Conservation (phyloP, 2,329 filamentous ascomycete genomes). For the Bipolaris sorokiniana region DNA sequence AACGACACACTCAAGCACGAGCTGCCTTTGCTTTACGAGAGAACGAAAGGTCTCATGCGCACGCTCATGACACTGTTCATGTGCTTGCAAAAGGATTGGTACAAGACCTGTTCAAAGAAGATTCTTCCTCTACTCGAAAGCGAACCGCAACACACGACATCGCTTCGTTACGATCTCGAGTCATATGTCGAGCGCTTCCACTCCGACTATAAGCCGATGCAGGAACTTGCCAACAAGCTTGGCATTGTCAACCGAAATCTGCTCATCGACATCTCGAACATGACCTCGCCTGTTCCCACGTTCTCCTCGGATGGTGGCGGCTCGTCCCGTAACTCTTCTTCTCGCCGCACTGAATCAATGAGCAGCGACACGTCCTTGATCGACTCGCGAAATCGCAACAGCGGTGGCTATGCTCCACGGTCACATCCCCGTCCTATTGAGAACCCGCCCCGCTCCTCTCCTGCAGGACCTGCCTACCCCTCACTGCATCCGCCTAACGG, state of each 20-base stretch:
- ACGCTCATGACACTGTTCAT: constrained; percentile 84
- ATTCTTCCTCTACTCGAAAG: constrained; percentile 74
- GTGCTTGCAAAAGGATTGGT: constrained; percentile 84
- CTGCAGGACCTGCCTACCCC: constrained; percentile 33
- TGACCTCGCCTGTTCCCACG: constrained; percentile 60
- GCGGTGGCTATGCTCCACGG: constrained; percentile 64
- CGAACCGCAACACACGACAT: constrained; percentile 47
- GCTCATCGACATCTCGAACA: constrained; percentile 65
- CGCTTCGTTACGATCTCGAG: constrained; percentile 68
- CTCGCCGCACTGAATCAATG: constrained; percentile 52
- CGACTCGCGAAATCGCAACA: constrained; percentile 60
- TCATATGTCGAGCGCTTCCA: constrained; percentile 81
- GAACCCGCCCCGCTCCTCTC: constrained; percentile 37
- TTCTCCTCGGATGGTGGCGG: constrained; percentile 49
- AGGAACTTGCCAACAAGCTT: constrained; percentile 72
- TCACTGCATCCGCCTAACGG: constrained; percentile 27
- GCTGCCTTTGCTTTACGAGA: constrained; percentile 78
- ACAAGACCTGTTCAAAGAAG: constrained; percentile 81
- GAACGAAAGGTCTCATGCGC: constrained; percentile 84
- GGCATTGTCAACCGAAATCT: constrained; percentile 77
- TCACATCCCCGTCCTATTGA: constrained; percentile 36
- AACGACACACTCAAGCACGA: constrained; percentile 95
- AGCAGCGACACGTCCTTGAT: constrained; percentile 47
- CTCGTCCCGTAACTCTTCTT: constrained; percentile 52
- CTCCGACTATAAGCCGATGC: constrained; percentile 74